Base-by-base conservation (phyloP, 2,329 filamentous ascomycete genomes). In the Phaeosphaeria sp. region DNA sequence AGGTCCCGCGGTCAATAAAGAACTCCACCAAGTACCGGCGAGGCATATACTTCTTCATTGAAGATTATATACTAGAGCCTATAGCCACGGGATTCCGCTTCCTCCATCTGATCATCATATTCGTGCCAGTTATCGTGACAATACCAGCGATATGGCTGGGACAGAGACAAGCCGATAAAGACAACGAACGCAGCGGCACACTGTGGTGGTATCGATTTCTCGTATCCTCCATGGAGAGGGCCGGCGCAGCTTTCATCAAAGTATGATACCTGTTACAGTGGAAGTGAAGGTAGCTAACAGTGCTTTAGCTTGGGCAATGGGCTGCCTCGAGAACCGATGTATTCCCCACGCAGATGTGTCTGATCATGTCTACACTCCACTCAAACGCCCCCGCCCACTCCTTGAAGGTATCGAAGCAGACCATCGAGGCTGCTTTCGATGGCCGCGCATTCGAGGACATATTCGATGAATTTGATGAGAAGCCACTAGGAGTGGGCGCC, bases 201-300 rank as follows among this genome's bases (percentile, higher is more conserved):
- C 72, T 98, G 2, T 97, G 91, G 92, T 99, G 95, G 95, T 99
- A 97, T 79, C 82, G 83, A 3, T 95, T 97, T 71, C 79, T 99
- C 41, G 93, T 98, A 10, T 85, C 83, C 56, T 85, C 90, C 25
- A 98, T 99, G 95, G 94, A 99, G 78, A 85, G 89, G 72, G 92
- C 94, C 18, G 95, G 95, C 0, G 93, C 95, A 46, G 93, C 95
- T 0, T 99, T 99, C 73, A 99, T 99, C 80, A 99, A 99, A 85
- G 90, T 92, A 78, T 18, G 61, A 49, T 46, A 9, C 21, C 11
- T 43, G 7, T 46, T 27, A 3, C 7, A 21, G 17, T n/a, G 27
- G 2, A 15, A 5, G 11, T 15, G 7, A 13, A 18, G 2, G 25
- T 27, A 10, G 36, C 71, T 76, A 44, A 75, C 54, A n/a, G 22